Conservation (phyloP, 2,329 filamentous ascomycete species). For the Alternaria ethzedia region DNA sequence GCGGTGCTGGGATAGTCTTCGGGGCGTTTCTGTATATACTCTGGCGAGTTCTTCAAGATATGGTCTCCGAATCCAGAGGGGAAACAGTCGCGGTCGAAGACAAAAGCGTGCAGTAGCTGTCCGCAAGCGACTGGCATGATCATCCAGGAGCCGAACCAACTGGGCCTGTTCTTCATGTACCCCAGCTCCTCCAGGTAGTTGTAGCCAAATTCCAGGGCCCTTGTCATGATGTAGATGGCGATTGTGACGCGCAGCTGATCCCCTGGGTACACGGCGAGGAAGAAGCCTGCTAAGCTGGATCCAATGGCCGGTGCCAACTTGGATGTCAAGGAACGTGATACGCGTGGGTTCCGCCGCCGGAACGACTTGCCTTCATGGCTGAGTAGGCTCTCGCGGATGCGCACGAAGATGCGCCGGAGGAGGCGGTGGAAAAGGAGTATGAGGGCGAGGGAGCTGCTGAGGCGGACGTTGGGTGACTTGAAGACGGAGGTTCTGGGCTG, state of each 20-base stretch:
- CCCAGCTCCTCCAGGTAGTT: slow-evolving; percentile 78
- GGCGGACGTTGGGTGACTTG: slow-evolving; percentile 71
- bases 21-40: slow-evolving; percentile 79
- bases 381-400: slow-evolving; percentile 78
- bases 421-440: slow-evolving; percentile 89
- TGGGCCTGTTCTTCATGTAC: slow-evolving; percentile 71
- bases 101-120: slow-evolving; percentile 58
- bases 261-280: slow-evolving; percentile 76
- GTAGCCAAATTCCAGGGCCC: slow-evolving; percentile 85
- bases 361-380: slow-evolving; percentile 82
- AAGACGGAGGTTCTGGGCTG: slow-evolving; percentile 51
- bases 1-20: slow-evolving; percentile 69
- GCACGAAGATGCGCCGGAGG: slow-evolving; percentile 86
- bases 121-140: slow-evolving; percentile 58
- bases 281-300: slow-evolving; percentile 83
- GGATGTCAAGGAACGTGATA: slow-evolving; percentile 78
- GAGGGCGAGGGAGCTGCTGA: slow-evolving; percentile 82
- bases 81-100: slow-evolving; percentile 60
- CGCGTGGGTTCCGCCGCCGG: slow-evolving; percentile 78
- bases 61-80: slow-evolving; percentile 67
- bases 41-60: slow-evolving; percentile 72
- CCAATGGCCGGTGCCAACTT: slow-evolving; percentile 87
- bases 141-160: slow-evolving; percentile 63
- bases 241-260: slow-evolving; percentile 77
- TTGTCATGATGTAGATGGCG: slow-evolving; percentile 80